These are phyloP conservation scores for Stylonectria norvegica DNA, from an alignment of 2,329 filamentous ascomycete genomes.

Conservation along the genomic window DNA sequence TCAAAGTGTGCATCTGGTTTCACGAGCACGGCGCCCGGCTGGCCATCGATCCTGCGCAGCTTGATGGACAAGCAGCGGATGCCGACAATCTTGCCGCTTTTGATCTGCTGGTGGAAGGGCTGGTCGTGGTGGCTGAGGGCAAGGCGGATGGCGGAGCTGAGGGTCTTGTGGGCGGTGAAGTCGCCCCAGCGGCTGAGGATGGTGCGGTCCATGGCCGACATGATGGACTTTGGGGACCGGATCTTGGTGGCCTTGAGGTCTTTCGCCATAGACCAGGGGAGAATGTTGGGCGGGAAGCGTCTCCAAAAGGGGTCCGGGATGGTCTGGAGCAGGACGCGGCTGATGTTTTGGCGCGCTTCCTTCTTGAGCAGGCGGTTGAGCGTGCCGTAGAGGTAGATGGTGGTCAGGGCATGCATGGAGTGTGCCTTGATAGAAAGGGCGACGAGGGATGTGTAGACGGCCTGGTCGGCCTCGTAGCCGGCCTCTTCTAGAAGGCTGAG, in stretches of 20 bases:
- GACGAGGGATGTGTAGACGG: conserved; percentile 39
- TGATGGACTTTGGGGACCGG: conserved; percentile 15
- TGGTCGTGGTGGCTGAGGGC: conserved; percentile 27
- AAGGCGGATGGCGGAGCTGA: conserved; percentile 25
- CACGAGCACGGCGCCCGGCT: conserved; percentile 19
- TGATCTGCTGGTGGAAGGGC: conserved; percentile 22
- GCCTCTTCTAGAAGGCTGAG: conserved; percentile 19
- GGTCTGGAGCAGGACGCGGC: conserved; percentile 24
- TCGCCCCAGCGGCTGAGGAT: conserved; percentile 29
- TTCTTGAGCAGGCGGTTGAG: conserved; percentile 30
- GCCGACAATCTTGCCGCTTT: conserved; percentile 3
- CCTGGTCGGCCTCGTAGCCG: conserved; percentile 24
- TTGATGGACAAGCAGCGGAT: conserved; percentile 18
- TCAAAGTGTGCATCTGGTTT: conserved; percentile 22
- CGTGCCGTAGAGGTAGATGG: conserved; percentile 33
- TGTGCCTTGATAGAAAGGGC: conserved; percentile 32
- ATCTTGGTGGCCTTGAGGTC: conserved; percentile 19
- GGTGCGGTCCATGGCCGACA: conserved; percentile 29
- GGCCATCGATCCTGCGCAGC: conserved; percentile 17
- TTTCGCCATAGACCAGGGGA: conserved; percentile 25
- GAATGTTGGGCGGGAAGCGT: conserved; percentile 23
- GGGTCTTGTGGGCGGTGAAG: conserved; percentile 28
- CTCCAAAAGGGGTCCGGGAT: conserved; percentile 28
- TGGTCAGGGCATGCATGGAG: conserved; percentile 30
- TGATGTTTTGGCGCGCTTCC: conserved; percentile 22